Percentiles rank a stretch among this genome's conserved stretches.
Conservation (phyloP, 352 stramenopile genomes). For the Phytophthora brassicae region DNA sequence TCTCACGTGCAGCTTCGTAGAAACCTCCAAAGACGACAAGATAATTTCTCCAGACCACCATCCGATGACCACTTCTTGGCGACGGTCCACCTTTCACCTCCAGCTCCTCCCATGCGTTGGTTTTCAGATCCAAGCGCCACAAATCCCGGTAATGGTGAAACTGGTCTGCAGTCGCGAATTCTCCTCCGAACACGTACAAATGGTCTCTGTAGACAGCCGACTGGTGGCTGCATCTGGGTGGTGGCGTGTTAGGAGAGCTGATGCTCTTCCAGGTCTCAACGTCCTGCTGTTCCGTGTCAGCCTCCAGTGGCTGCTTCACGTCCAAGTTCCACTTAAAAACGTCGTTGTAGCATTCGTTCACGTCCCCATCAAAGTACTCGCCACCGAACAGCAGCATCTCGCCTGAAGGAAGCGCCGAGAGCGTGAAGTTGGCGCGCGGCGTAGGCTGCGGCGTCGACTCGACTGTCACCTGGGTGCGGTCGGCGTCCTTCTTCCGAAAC, state of each 20-base stretch:
- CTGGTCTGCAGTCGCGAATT: conserved; percentile 95
- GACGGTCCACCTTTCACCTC: conserved; percentile 82
- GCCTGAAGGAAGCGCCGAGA: conserved; percentile 68
- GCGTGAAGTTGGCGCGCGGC: conserved; percentile 78
- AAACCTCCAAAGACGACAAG: conserved; percentile 98
- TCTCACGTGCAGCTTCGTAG: conserved; percentile 92
- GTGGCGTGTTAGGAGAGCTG: conserved; percentile 85
- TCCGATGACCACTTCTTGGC: conserved; percentile 89
- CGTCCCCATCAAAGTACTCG: conserved; percentile 97
- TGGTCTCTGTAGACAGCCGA: conserved; percentile 93
- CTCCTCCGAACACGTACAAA: conserved; percentile 97
- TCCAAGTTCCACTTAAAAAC: conserved; percentile 94
- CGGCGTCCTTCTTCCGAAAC: conserved; percentile 78
- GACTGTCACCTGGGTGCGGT: conserved; percentile 64
- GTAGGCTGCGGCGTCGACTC: conserved; percentile 55
- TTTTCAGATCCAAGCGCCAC: conserved; percentile 92
- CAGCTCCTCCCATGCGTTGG: conserved; percentile 93
- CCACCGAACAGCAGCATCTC: conserved; percentile 95
- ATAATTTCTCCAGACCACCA: conserved; percentile 95
- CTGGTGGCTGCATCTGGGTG: conserved; percentile 95
- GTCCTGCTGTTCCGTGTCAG: too few species aligned
- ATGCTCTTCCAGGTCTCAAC: conserved; percentile 91
- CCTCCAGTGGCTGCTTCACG: conserved; percentile 15
- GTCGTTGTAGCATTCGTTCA: conserved; percentile 96
- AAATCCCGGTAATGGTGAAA: conserved; percentile 97